Conservation (phyloP, 2,329 filamentous ascomycete species). For the Xylaria polymorpha region DNA sequence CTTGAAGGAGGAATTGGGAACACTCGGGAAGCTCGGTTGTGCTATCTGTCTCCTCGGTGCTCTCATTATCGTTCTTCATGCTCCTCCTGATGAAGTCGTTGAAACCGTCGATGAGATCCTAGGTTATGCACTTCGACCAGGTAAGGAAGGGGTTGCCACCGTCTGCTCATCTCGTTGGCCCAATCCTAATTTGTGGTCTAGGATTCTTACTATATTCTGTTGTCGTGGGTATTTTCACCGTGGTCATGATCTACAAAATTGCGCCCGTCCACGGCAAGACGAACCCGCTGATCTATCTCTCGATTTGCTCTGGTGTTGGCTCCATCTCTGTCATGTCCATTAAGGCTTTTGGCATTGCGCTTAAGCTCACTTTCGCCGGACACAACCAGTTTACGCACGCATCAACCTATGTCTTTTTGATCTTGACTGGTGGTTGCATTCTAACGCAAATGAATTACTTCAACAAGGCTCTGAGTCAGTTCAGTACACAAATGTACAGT, state of each 20-base stretch:
- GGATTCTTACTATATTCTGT: slow-evolving; percentile 91
- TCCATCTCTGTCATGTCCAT: slow-evolving; percentile 99
- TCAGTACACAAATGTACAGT: slow-evolving; percentile 93
- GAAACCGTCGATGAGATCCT: slow-evolving; percentile 92
- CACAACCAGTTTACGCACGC: slow-evolving; percentile 96
- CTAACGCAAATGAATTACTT: slow-evolving; percentile 99
- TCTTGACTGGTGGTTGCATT: slow-evolving; percentile 92
- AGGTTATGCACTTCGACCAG: slow-evolving; percentile 88
- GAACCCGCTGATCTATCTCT: slow-evolving; percentile 95
- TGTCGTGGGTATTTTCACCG: slow-evolving; percentile 82
- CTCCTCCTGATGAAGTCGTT: slow-evolving; percentile 92
- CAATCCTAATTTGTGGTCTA: slow-evolving; percentile 54
- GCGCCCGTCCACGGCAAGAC: slow-evolving; percentile 91
- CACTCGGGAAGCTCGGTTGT: slow-evolving; percentile 91
- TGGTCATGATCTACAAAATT: slow-evolving; percentile 96
- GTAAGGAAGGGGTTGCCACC: slow-evolving; percentile 62
- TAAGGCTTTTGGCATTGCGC: slow-evolving; percentile 96
- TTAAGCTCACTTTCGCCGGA: slow-evolving; percentile 92
- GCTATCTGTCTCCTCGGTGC: slow-evolving; percentile 96
- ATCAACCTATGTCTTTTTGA: slow-evolving; percentile 97
- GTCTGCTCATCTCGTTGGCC: background rate
- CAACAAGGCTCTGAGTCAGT: slow-evolving; percentile 97
- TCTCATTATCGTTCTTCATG: slow-evolving; percentile 97
- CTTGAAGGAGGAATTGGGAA: slow-evolving; percentile 88
- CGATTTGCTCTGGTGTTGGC: slow-evolving; percentile 96